Base-by-base conservation (phyloP, 2,329 filamentous ascomycete genomes). In the Trichophyton mentagrophytes region DNA sequence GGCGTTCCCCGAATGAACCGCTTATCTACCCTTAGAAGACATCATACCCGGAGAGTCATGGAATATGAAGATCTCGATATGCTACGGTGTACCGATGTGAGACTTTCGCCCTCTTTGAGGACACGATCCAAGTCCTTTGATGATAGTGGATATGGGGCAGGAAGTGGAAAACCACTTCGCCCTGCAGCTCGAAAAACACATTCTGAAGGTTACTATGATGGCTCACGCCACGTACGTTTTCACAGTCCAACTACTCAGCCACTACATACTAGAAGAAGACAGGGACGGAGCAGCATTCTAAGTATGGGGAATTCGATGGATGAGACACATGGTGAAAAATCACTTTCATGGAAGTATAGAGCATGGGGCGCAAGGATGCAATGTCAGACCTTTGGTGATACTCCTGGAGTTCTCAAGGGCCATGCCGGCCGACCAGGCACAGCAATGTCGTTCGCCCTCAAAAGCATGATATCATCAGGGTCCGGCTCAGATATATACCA, bases 361-460 rank as follows among this genome's bases (percentile, higher is more conserved):
- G 63, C 65, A 30, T 76, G 73, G 73, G 72, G 71, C 25, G 69
- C 73, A 27, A 65, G 66, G 25, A 72, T 76, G 71, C 69, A 74
- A 60, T 51, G 73, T 5, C 67, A 69, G 17, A 62, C 67, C 13
- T 64, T 65, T 60, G 61, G 61, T 58, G 15, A 63, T 61, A 51
- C 63, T 38, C 46, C 58, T 58, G 5, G 60, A 36, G 27, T 57
- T 63, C 58, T 67, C 60, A 56, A 60, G 38, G 59, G 64, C 20
- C 64, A 69, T 3, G 66, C 66, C 13, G 70, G 68, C 5, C 71
- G 71, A 3, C 74, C 73, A 15, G 73, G 74, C 25, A 75, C 69
- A 2, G 73, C 74, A 2, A 61, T 65, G 3, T 67, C 69, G 1
- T 68, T 67, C 4, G 46, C 71, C 0, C 53, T 74, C 38, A 65